A percentile compares a stretch with the other conserved stretches of the same genome.
These are phyloP conservation scores for Cutaneotrichosporon sp. DNA, from an alignment of 1,284 basidiomycete species.

Conservation along the genomic window DNA sequence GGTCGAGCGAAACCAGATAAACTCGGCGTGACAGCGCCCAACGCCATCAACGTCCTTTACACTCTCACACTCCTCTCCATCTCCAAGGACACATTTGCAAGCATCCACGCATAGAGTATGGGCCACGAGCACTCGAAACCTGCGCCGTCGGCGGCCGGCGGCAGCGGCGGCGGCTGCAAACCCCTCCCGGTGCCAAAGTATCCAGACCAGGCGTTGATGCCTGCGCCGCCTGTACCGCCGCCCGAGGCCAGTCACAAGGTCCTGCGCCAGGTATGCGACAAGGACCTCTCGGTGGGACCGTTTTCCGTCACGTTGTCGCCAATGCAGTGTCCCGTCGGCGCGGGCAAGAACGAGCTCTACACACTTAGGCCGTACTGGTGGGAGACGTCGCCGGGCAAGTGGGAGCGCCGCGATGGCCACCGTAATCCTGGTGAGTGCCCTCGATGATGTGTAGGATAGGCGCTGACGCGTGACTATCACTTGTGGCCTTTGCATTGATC, in stretches of 20 bases:
- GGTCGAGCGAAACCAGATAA: background rate
- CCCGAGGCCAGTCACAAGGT: conserved; percentile 3
- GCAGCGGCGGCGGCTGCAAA: background rate
- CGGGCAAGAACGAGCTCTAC: conserved; percentile 31
- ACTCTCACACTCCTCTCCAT: background rate
- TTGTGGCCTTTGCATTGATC: too few species aligned
- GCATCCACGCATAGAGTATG: background rate
- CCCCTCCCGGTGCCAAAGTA: conserved; percentile 16
- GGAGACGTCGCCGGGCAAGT: conserved; percentile 20
- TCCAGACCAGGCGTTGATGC: conserved; percentile 16
- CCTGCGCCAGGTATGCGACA: conserved; percentile 9
- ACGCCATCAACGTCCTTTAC: background rate
- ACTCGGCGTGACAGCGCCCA: background rate
- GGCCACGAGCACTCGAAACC: too few species aligned
- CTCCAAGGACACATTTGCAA: background rate
- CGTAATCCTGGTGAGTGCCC: conserved; percentile 30
- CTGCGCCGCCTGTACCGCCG: conserved; percentile 7
- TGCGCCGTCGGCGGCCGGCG: background rate
- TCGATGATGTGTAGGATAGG: background rate
- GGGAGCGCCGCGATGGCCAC: conserved; percentile 32
- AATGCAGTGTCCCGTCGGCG: conserved; percentile 19
- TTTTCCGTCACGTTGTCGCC: conserved; percentile 29
- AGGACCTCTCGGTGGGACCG: conserved; percentile 11
- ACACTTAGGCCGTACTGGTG: conserved; percentile 35
- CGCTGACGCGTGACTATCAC: background rate